Evolutionary conservation across 2,329 filamentous ascomycete species (phyloP).

Genomic region (Fonsecaea nubica): DNA sequence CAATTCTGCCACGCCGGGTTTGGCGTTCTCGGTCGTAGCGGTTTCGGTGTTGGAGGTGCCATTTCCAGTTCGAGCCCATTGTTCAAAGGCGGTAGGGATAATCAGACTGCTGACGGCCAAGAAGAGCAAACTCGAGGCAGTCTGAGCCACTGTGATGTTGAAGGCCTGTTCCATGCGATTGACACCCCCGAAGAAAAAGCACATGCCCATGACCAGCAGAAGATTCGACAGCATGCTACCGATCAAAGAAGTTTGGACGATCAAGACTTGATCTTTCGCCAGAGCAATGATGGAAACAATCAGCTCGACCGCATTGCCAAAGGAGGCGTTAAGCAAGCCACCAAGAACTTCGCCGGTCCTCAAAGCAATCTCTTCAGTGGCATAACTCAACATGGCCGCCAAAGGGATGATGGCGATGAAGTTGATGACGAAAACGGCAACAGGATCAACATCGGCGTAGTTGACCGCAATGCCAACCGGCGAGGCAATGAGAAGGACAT

Average conservation of each 20-base stretch:
- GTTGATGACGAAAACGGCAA: slow-evolving; percentile 83
- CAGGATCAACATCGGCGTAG: slow-evolving; percentile 65
- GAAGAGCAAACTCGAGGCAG: slow-evolving; percentile 79
- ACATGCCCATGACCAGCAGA: slow-evolving; percentile 87
- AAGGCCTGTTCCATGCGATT: slow-evolving; percentile 83
- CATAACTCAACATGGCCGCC: slow-evolving; percentile 83
- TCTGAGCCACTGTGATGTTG: slow-evolving; percentile 91
- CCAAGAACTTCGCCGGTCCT: slow-evolving; percentile 81
- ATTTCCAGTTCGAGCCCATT: slow-evolving; percentile 53
- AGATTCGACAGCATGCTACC: slow-evolving; percentile 92
- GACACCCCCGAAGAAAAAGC: slow-evolving; percentile 85
- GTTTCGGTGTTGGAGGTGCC: slow-evolving; percentile 23
- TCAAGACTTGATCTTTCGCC: slow-evolving; percentile 73
- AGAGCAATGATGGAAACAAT: slow-evolving; percentile 89
- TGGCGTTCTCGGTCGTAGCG: slow-evolving; percentile 32
- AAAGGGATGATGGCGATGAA: slow-evolving; percentile 92
- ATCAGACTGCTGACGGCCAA: slow-evolving; percentile 82
- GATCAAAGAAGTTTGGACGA: slow-evolving; percentile 91
- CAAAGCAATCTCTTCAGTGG: slow-evolving; percentile 87
- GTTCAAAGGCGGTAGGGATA: slow-evolving; percentile 85
- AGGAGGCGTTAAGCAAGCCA: slow-evolving; percentile 86
- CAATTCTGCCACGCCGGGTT: slow-evolving; percentile 34
- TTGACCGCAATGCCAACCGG: slow-evolving; percentile 61
- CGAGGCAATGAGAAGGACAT: slow-evolving; percentile 73
- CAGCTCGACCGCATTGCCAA: slow-evolving; percentile 88